A percentile compares a stretch with the other conserved stretches of the same genome.
These are phyloP conservation scores for Neurospora sp. DNA, from an alignment of 495 filamentous ascomycete genomes.

Conservation along the genomic window DNA sequence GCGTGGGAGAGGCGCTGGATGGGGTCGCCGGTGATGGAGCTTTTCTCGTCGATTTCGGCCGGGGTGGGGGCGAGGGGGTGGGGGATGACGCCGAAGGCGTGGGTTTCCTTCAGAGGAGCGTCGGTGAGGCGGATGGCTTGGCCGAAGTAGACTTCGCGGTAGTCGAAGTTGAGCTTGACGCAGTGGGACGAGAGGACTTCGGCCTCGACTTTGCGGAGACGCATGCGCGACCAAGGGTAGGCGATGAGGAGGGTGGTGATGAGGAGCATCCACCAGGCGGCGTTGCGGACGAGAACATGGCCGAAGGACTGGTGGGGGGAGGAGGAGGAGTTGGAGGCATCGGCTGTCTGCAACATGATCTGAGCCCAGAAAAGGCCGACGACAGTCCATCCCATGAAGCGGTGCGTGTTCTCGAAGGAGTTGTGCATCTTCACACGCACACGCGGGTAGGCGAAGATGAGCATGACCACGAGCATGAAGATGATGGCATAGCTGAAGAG, in stretches of 20 bases:
- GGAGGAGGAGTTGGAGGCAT: slow-evolving; percentile 2
- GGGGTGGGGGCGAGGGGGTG: slow-evolving; percentile 17
- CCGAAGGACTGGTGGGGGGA: slow-evolving; percentile 8
- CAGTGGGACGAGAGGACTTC: slow-evolving; percentile 62
- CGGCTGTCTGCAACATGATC: slow-evolving; percentile 18
- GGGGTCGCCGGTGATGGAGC: slow-evolving; percentile 18
- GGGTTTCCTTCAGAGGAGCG: slow-evolving; percentile 62
- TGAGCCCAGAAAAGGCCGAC: slow-evolving; percentile 52
- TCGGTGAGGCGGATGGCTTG: slow-evolving; percentile 44
- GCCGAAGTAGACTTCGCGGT: slow-evolving; percentile 46
- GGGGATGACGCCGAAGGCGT: slow-evolving; percentile 72
- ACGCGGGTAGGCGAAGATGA: slow-evolving; percentile 38
- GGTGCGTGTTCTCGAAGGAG: slow-evolving; percentile 57
- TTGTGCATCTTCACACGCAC: slow-evolving; percentile 49
- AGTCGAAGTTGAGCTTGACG: slow-evolving; percentile 59
- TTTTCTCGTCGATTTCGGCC: neutral
- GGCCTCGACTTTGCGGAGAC: slow-evolving; percentile 46
- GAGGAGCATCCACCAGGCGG: slow-evolving; percentile 61
- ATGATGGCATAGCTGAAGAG: slow-evolving; percentile 35
- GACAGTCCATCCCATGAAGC: slow-evolving; percentile 54
- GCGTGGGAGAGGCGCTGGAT: slow-evolving; percentile 47
- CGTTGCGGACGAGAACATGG: slow-evolving; percentile 38
- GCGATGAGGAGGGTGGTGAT: slow-evolving; percentile 48
- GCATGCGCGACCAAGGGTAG: slow-evolving; percentile 60
- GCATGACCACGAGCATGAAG: slow-evolving; percentile 29